Evolutionary conservation across 202 grass and related monocot species (phyloP), one percentile per base, ranked within the genome.

Genomic region (Bolboschoenoplectus hybrid): DNA sequence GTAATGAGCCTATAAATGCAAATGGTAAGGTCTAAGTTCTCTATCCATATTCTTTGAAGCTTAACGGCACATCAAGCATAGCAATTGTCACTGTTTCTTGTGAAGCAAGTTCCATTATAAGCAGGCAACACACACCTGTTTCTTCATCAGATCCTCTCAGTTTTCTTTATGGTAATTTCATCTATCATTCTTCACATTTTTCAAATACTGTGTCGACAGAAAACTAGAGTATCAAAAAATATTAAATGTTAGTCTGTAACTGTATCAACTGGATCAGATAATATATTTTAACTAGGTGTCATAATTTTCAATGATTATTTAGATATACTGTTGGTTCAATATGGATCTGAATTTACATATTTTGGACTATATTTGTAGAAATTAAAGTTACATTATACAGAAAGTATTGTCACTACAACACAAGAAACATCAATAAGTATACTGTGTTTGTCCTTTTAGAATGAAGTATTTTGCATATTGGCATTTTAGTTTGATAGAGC

Each of bases 41-140:
- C 81, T 67, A 35, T 82, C 51, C 60, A 19, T 74, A 32, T 34
- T 17, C 6, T 63, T 52, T 81, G 9, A 45, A 98, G 93, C 91
- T 96, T 82, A 88, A 86, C n/a, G 93, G 89, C 76, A 81, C 88
- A 53, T 89, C 93, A 2, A 83, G 82, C 85, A 90, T 81, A 0
- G 70, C 89, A 39, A 63, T 94, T 60, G 92, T 98, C 35, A 92
- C 90, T 1, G 70, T 98, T 32, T 74, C 72, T 67, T 94, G 89
- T 10, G 86, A 96, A 40, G 26, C 88, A 44, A 87, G 56, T 16
- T 89, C 89, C 6, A 87, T 98, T 81, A 96, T 96, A 50, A 96
- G 96, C 89, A 91, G 93, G 87, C 97, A 96, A 63, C 91, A 92
- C 43, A 98, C 90, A 57, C 97, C 93, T 0, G 79, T 96, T 85